Evolutionary conservation across 768 basidiomycete species (phyloP), one percentile per base, ranked within the genome.

Genomic region (Calocybe cyanea): DNA sequence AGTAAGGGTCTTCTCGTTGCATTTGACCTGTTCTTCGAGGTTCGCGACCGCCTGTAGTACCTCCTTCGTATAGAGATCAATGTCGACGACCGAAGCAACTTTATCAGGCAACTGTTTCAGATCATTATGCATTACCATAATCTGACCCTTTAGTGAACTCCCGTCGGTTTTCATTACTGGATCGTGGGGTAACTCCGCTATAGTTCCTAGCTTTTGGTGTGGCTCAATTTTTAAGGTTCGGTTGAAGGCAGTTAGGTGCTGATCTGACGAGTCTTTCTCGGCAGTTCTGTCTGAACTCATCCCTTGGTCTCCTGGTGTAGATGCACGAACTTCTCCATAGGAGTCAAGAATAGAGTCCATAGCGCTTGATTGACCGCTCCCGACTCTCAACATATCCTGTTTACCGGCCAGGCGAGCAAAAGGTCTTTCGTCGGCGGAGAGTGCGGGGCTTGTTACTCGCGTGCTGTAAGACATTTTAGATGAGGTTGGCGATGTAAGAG

Each of bases 281-380:
- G 42, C 18, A 28, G 25, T 28, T 11, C 25, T 28, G 25, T 28
- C 11, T 11, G 6, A 28, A 28, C n/a, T n/a, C n/a, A 28, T 11
- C 34, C 5, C 34, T 14, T 7, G 13, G 6, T 48, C 36, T 11
- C 30, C 24, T 9, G 24, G 19, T 14, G 33, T 34, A 23, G n/a
- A 14, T 25, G 20, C 2, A 10, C 19, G 24, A 13, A 13, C 21
- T 17, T 48, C 49, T 25, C 43, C 43, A 40, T 66, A 62, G 28
- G 63, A 58, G 30, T 59, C 58, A 18, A 64, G 38, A 17, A 64
- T 64, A 31, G 60, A 60, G 38, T 59, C 48, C 9, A 50, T 49
- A 30, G 21, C 31, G 34, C 46, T 53, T 15, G 58, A 59, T 37
- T 34, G 49, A 9, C 17, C 31, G 25, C 55, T 57, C 19, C 28